Conservation (phyloP, 495 filamentous ascomycete genomes). For the Cenococcum geophilum region DNA sequence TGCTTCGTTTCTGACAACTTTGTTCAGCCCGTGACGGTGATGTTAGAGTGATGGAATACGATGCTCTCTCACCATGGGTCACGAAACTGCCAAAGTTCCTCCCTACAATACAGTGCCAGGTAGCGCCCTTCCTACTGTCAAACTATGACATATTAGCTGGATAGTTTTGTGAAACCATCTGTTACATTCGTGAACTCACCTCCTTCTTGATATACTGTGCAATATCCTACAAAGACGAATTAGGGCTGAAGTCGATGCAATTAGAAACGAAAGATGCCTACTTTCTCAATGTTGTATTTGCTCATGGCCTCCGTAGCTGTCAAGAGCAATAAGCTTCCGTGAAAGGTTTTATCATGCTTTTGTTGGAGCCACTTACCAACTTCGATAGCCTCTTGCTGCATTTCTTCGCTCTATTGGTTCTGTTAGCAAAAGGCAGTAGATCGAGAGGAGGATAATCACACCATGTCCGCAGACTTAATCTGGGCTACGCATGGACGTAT, state of each 20-base stretch:
- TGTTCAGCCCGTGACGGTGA: conserved; percentile 2
- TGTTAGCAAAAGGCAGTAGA: conserved; percentile 7
- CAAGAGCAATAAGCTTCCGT: conserved; percentile 9
- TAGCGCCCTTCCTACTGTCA: conserved; percentile 83
- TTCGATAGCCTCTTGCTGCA: conserved; percentile 91
- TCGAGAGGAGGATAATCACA: conserved; percentile 38
- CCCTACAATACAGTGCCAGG: conserved; percentile 98
- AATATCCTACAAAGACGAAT: conserved; percentile 60
- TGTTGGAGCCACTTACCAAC: conserved; percentile 59
- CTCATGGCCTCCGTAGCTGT: conserved; percentile 88
- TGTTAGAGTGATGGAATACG: background rate
- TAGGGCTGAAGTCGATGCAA: background rate
- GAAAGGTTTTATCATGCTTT: background rate
- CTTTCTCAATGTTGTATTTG: conserved; percentile 91
- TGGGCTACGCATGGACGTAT: conserved; percentile 55
- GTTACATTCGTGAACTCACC: conserved; percentile 44
- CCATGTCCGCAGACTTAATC: conserved; percentile 98
- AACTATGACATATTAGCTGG: conserved; percentile 49
- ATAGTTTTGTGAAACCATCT: background rate
- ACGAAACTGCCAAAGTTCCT: conserved; percentile 99
- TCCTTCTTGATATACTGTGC: conserved; percentile 96
- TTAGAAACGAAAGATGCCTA: conserved; percentile 32
- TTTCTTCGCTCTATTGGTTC: conserved; percentile 71
- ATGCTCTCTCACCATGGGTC: conserved; percentile 83
- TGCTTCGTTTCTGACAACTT: conserved; percentile 79